These are phyloP conservation scores for Podospora comata DNA, from an alignment of 495 filamentous ascomycete species.

Conservation along the genomic window DNA sequence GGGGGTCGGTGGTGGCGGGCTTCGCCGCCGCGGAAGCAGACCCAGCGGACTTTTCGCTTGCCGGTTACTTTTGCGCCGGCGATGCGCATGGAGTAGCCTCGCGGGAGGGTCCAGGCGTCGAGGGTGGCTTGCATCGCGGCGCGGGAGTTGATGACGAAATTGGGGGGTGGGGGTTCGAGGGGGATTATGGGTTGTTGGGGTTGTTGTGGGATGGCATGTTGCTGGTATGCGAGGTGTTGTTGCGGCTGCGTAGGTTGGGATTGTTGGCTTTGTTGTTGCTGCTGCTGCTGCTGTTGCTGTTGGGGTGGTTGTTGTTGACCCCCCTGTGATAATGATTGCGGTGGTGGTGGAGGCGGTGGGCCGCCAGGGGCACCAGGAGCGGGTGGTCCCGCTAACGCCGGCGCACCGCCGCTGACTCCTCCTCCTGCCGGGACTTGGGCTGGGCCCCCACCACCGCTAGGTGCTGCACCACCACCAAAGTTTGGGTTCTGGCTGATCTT, in stretches of 20 bases:
- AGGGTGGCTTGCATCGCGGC: constrained; percentile 38
- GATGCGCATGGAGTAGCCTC: constrained; percentile 42
- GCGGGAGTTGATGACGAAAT: constrained; percentile 34
- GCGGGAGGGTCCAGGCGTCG: constrained; percentile 35
- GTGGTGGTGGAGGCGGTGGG: neutral
- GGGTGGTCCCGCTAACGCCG: neutral
- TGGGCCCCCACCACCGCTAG: neutral
- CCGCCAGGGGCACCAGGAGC: constrained; percentile 7
- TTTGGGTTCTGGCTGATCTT: constrained; percentile 12
- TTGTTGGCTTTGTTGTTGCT: constrained; percentile 6
- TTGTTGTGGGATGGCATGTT: constrained; percentile 5
- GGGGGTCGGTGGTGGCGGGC: constrained; percentile 35
- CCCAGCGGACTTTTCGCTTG: constrained; percentile 38
- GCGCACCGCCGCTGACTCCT: neutral
- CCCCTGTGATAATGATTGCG: neutral
- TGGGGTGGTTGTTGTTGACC: neutral
- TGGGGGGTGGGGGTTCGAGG: constrained; percentile 35
- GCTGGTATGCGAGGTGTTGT: constrained; percentile 10
- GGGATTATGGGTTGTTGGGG: constrained; percentile 20
- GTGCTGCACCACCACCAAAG: constrained; percentile 3
- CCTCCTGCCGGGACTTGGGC: neutral
- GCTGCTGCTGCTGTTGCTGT: neutral
- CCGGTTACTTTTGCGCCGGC: constrained; percentile 38
- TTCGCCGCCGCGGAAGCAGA: constrained; percentile 39
- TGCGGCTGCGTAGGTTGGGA: constrained; percentile 7